These are phyloP conservation scores for Ustanciosporium gigantosporum DNA, from an alignment of 1,284 basidiomycete species.

Conservation along the genomic window DNA sequence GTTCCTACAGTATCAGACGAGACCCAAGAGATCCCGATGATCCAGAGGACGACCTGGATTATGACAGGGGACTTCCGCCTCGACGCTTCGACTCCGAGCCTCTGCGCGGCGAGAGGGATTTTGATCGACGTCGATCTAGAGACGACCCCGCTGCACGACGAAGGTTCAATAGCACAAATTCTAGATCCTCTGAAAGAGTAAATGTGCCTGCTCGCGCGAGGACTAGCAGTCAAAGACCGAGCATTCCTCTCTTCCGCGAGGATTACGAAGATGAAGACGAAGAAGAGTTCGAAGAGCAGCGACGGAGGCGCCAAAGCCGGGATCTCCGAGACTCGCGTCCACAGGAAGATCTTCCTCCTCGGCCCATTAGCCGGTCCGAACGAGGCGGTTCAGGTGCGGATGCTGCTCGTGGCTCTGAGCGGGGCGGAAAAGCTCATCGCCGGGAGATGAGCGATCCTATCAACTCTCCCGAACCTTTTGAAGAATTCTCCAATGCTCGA, in stretches of 20 bases:
- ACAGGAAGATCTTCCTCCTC: background rate
- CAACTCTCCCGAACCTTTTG: slow-evolving; percentile 22
- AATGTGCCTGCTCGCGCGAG: background rate
- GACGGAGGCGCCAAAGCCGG: too few species aligned
- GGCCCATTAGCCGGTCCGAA: slow-evolving; percentile 5
- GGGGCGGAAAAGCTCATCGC: slow-evolving; percentile 7
- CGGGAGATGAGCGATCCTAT: slow-evolving; percentile 23
- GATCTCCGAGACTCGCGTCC: slow-evolving; percentile 1
- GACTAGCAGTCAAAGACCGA: background rate
- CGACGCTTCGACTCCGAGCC: background rate
- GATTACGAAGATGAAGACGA: too few species aligned
- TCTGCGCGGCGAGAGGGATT: background rate
- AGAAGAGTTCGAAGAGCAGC: too few species aligned
- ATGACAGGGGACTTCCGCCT: slow-evolving; percentile 4
- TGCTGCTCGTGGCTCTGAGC: slow-evolving; percentile 5
- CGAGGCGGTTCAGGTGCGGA: too few species aligned
- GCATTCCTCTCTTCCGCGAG: background rate
- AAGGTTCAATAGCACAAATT: too few species aligned
- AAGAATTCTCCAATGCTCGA: slow-evolving; percentile 23
- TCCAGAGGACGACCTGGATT: slow-evolving; percentile 12
- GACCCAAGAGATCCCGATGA: too few species aligned
- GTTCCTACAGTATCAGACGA: too few species aligned
- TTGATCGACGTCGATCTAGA: background rate
- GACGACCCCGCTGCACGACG: too few species aligned
- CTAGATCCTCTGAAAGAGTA: too few species aligned